These are phyloP conservation scores for Plasmodium billcollinsi DNA, from an alignment of 169 alveolate species.

Conservation along the genomic window DNA sequence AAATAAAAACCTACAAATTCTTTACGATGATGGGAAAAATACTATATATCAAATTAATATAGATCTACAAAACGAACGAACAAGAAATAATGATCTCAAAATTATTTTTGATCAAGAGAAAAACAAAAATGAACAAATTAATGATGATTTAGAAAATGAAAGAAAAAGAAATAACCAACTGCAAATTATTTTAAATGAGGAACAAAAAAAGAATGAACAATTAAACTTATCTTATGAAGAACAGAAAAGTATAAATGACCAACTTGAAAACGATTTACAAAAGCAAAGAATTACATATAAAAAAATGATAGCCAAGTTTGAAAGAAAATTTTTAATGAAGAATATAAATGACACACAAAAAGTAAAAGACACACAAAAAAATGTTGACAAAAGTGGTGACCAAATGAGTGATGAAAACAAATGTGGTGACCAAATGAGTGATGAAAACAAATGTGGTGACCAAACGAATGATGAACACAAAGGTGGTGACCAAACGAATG, in stretches of 20 bases:
- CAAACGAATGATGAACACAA: too few relatives aligned
- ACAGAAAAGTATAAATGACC: background rate
- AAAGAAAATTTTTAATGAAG: background rate
- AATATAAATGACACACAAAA: too few relatives aligned
- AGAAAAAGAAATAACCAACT: constrained; percentile 1
- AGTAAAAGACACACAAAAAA: too few relatives aligned
- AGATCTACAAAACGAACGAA: constrained; percentile 7
- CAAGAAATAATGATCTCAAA: background rate
- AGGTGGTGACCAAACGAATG: too few relatives aligned
- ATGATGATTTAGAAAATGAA: constrained; percentile 17
- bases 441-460: too few relatives aligned
- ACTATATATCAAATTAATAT: background rate
- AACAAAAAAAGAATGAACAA: background rate
- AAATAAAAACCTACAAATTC: background rate
- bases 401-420: too few relatives aligned
- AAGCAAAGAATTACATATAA: background rate
- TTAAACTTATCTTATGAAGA: background rate
- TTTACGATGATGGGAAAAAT: background rate
- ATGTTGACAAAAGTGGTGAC: too few relatives aligned
- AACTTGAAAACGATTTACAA: background rate
- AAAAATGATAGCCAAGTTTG: background rate
- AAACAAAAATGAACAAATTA: background rate
- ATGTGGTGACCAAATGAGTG: too few relatives aligned
- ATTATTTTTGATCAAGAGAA: constrained; percentile 2
- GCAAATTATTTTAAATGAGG: background rate